Evolutionary conservation across 148 eudicot genomes (phyloP).

Genomic region (Pharnaceum exiguum): DNA sequence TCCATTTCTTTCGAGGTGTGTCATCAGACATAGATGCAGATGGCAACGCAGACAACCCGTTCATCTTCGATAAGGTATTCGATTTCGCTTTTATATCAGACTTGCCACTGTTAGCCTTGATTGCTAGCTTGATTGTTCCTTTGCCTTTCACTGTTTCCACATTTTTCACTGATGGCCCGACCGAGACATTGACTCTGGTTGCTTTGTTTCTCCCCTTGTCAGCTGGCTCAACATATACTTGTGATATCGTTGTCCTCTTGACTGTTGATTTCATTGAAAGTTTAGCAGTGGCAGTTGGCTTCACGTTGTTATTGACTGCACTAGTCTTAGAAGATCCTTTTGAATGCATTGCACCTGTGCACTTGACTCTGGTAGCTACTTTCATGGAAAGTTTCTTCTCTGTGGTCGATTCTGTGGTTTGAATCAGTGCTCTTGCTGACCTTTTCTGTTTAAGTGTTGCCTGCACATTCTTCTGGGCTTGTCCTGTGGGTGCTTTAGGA

Average conservation of each 20-base stretch:
- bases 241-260: slow-evolving; percentile 12
- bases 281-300: slow-evolving; percentile 2
- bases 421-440: slow-evolving; percentile 8
- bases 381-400: slow-evolving; percentile 12
- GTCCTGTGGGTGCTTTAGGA: not conserved
- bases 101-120: not conserved
- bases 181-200: not conserved
- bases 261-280: slow-evolving; percentile 22
- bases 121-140: slow-evolving; percentile 3
- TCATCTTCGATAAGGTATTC: not conserved
- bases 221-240: slow-evolving; percentile 3
- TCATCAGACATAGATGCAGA: not conserved
- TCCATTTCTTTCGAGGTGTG: slow-evolving; percentile 25
- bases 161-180: slow-evolving; percentile 3
- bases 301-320: not conserved
- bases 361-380: not conserved
- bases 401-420: slow-evolving; percentile 13
- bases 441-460: slow-evolving; percentile 14
- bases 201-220: slow-evolving; percentile 5
- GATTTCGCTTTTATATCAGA: slow-evolving; percentile 2
- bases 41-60: not conserved
- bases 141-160: slow-evolving; percentile 7
- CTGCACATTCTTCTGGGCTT: slow-evolving; percentile 12
- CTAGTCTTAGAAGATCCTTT: slow-evolving; percentile 4
- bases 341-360: slow-evolving; percentile 17